Evolutionary conservation across 2,329 filamentous ascomycete species (phyloP).

Genomic region (Blumeria graminis): DNA sequence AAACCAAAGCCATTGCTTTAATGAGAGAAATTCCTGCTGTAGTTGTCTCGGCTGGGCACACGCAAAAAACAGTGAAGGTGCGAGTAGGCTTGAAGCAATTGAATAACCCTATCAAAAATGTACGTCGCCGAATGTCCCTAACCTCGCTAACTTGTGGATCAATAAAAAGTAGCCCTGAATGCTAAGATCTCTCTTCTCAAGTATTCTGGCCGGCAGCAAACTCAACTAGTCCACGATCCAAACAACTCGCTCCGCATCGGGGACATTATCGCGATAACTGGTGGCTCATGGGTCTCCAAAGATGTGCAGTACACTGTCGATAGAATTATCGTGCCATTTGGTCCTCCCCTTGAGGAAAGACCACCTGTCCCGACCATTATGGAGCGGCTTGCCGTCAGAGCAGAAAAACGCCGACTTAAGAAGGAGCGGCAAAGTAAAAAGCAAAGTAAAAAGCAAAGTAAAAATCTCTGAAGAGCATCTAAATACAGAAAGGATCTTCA

Average conservation of each 20-base stretch:
- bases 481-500: too few relatives aligned
- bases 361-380: slow-evolving; percentile 40
- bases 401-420: slow-evolving; percentile 27
- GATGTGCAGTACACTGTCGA: slow-evolving; percentile 52
- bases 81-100: slow-evolving; percentile 45
- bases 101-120: slow-evolving; percentile 52
- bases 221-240: slow-evolving; percentile 57
- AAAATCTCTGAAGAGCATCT: too few relatives aligned
- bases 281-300: slow-evolving; percentile 39
- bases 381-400: slow-evolving; percentile 32
- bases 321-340: slow-evolving; percentile 48
- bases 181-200: slow-evolving; percentile 12
- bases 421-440: not conserved
- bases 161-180: too few relatives aligned
- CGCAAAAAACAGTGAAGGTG: slow-evolving; percentile 60
- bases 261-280: slow-evolving; percentile 48
- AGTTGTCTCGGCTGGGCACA: slow-evolving; percentile 53
- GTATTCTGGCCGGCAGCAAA: slow-evolving; percentile 38
- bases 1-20: not conserved
- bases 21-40: slow-evolving; percentile 18
- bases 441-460: too few relatives aligned
- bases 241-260: slow-evolving; percentile 46
- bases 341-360: slow-evolving; percentile 35
- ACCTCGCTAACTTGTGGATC: not conserved
- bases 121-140: slow-evolving; percentile 14